These are phyloP conservation scores for Dryas octopetala DNA, from an alignment of 306 rosid genomes.

Conservation along the genomic window DNA sequence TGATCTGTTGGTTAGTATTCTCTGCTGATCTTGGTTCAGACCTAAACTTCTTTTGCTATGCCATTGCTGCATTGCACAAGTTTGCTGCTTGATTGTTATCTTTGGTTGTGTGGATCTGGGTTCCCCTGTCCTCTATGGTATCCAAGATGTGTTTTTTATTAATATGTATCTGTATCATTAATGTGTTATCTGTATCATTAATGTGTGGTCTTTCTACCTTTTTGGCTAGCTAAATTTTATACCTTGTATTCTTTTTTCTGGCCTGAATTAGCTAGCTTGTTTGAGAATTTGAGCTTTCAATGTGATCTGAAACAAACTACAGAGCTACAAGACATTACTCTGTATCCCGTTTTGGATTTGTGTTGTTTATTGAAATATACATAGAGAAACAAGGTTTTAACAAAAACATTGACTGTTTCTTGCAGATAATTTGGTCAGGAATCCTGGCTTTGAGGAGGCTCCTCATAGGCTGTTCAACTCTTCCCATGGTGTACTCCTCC, in stretches of 20 bases:
- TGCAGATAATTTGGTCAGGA: constrained; percentile 81
- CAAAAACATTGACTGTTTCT: not conserved
- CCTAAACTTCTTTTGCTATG: not conserved
- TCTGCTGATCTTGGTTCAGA: not conserved
- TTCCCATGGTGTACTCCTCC: constrained; percentile 77
- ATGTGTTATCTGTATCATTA: too few species aligned
- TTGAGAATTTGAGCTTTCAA: not conserved
- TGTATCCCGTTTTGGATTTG: not conserved
- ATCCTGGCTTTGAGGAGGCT: constrained; percentile 80
- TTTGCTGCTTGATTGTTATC: not conserved
- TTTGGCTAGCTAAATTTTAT: not conserved
- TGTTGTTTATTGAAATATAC: not conserved
- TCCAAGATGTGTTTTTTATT: not conserved
- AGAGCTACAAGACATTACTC: not conserved
- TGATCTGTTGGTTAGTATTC: not conserved
- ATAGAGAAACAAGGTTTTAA: constrained; percentile 2
- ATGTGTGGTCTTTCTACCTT: not conserved
- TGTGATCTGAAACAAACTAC: not conserved
- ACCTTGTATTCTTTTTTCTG: too few species aligned
- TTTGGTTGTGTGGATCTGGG: not conserved
- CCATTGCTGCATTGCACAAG: not conserved
- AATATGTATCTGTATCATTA: not conserved
- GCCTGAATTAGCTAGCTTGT: not conserved
- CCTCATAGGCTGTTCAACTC: constrained; percentile 81
- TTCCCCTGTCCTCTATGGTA: not conserved